Evolutionary conservation across 73 alveolate species (phyloP).

Genomic region (Tetrahymena malaccensis): DNA sequence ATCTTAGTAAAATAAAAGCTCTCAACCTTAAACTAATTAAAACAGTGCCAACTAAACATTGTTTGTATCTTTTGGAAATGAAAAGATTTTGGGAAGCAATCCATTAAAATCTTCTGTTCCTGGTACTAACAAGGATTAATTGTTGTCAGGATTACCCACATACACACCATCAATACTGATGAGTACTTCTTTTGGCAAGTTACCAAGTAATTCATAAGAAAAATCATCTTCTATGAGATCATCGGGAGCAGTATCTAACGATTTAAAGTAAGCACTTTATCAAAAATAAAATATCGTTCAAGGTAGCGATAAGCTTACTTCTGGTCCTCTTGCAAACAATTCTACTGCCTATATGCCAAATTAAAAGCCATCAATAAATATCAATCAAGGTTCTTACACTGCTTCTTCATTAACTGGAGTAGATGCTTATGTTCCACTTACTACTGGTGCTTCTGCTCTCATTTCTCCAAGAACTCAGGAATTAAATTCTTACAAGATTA

Average conservation of each 20-base stretch:
- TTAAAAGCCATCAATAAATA: not conserved
- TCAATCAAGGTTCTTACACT: not conserved
- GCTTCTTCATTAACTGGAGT: not conserved
- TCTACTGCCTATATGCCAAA: not conserved
- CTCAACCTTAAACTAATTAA: not conserved
- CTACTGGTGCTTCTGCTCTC: not conserved
- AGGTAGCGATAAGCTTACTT: not conserved
- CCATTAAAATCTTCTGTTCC: not conserved
- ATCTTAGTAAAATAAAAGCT: not conserved
- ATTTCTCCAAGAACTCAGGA: not conserved
- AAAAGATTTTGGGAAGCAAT: not conserved
- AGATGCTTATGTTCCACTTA: not conserved
- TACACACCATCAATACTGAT: not conserved
- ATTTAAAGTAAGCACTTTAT: not conserved
- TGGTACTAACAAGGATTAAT: not conserved
- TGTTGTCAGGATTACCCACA: not conserved
- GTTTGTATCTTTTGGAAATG: not conserved
- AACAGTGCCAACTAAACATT: not conserved
- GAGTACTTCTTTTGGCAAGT: not conserved
- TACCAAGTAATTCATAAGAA: not conserved
- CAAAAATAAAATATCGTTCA: not conserved
- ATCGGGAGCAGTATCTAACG: not conserved
- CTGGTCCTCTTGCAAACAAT: not conserved
- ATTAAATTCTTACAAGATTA: not conserved
- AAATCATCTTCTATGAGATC: not conserved